Conservation (phyloP, 129 eudicot genomes). For the Pulicaria dysenterica region DNA sequence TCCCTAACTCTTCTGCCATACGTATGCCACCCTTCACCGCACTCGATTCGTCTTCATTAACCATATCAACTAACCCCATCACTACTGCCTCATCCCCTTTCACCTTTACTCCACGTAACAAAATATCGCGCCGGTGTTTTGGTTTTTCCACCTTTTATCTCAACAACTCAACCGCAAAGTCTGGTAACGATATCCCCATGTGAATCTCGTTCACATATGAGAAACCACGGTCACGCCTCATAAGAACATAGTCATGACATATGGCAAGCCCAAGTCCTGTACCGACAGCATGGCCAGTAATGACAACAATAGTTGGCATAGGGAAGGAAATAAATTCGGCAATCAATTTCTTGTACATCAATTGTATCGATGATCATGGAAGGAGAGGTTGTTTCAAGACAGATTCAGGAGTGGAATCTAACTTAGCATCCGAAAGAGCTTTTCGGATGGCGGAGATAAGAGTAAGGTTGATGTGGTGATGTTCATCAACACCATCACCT, state of each 20-base stretch:
- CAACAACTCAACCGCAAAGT: constrained; percentile 11
- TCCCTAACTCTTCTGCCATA: neutral
- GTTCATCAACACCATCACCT: neutral
- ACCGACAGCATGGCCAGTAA: constrained; percentile 75
- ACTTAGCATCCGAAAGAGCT: constrained; percentile 6
- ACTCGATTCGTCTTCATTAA: neutral
- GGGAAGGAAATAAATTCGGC: constrained; percentile 58
- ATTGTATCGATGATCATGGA: constrained; percentile 39
- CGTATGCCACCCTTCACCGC: neutral
- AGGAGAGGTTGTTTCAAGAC: neutral
- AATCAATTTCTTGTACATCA: constrained; percentile 37
- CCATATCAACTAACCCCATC: constrained; percentile 1
- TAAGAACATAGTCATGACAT: constrained; percentile 64
- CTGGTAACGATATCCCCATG: constrained; percentile 17
- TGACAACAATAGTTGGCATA: constrained; percentile 70
- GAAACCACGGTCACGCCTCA: constrained; percentile 46
- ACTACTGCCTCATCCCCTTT: neutral
- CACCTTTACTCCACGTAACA: constrained; percentile 19
- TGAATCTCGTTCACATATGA: constrained; percentile 75
- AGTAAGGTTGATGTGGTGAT: neutral
- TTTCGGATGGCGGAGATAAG: constrained; percentile 19
- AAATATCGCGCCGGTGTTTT: neutral
- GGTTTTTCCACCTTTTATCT: constrained; percentile 8
- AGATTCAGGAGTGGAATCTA: neutral
- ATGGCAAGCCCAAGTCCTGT: constrained; percentile 64